Evolutionary conservation across 2,329 filamentous ascomycete genomes (phyloP), one percentile per base, ranked within the genome.

Genomic region (Didymosphaeria variabile): DNA sequence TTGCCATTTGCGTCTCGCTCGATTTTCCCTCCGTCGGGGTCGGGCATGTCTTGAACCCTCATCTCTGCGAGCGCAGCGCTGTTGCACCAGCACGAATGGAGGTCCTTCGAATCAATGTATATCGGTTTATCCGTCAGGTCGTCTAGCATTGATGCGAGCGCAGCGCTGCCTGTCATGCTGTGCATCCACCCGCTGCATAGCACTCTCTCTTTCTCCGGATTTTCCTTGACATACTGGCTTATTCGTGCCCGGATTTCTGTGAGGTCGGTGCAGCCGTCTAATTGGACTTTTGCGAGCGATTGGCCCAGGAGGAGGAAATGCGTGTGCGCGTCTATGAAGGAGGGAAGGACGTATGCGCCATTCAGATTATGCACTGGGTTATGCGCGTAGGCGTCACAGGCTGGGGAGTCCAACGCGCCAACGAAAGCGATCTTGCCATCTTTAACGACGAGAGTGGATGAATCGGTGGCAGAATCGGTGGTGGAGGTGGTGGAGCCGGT

Each of bases 271-370:
- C 85, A 86, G 13, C 66, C 58, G 45, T 81, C 79, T 2, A 88
- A 75, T 42, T 80, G 77, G 34, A 84, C 77, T 71, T 86, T 87
- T 63, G 80, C 79, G 13, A 87, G 79, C 0, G 85, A 82, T 67
- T 85, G 83, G 2, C 85, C 85, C 29, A 87, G 80, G 50, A 85
- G 79, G 45, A 87, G 78, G 13, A 87, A 78, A 71, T 88, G 86
- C 78, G 86, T 84, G 67, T 88, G 86, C 0, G 84, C 85, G 65
- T 88, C 86, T 53, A 87, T 81, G 68, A 87, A 87, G 6, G 84
- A 83, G 0, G 86, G 85, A 1, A 87, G 73, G 7, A 87, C 77
- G 38, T 80, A 70, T 12, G 70, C 72, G 17, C 74, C 68, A 2
- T 76, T 51, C 5, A 84, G 67, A 60, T 84, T 78, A 10, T 68